Evolutionary conservation across 176 grass and related monocot genomes (phyloP), one percentile per base, ranked within the genome.

Genomic region (Raddia guianensis): DNA sequence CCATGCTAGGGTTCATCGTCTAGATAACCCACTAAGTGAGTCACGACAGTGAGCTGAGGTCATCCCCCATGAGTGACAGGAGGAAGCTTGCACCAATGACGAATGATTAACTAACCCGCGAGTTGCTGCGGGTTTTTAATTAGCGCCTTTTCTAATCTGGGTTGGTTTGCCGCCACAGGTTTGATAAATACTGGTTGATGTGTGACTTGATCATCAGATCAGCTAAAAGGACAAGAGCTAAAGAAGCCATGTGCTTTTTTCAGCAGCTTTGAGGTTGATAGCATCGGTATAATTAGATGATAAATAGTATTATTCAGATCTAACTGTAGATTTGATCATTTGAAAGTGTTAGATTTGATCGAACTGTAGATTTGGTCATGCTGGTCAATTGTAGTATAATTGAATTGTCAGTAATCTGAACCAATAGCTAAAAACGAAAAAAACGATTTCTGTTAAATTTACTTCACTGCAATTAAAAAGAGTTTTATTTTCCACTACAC

Each of bases 11-110:
- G 62, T 63, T 45, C 33, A 71, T 77, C 66, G n/a, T 78, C 64
- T 79, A 52, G 84, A 57, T 48, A 40, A 75, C 37, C 67, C 21
- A 63, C 63, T 19, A 77, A 70, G 62, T 40, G 37, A 40, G 37
- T 55, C 68, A 49, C 12, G 62, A 12, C 9, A 63, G 66, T 84
- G 81, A 43, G 47, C 64, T 54, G 63, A 78, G 16, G 14, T 79
- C 69, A 78, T 78, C 66, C 11, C 18, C 66, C 66, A 51, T 40
- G 49, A 42, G 51, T 43, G 59, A 51, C 52, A 63, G 32, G 72
- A 61, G 49, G 56, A n/a, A 49, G 20, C 14, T 71, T 71, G 71
- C 40, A 43, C 40, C 48, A 12, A 19, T 80, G 50, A n/a, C 80
- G 9, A 60, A 40, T 34, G 0, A 85, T 58, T 54, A 86, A 58